Evolutionary conservation across 169 alveolate genomes (phyloP).

Genomic region (Theileria annulata): DNA sequence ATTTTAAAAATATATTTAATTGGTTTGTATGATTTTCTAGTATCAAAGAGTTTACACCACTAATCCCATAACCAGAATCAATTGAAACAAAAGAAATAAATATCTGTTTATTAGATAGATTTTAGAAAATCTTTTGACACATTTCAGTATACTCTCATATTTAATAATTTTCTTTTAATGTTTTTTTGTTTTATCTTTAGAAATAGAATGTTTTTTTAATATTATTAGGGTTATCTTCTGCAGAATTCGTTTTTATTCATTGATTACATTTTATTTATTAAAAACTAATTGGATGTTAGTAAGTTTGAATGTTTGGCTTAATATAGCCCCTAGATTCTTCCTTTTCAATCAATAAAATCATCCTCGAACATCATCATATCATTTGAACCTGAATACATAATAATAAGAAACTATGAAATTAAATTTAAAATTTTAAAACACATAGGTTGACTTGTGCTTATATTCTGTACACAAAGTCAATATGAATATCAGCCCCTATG

Average conservation of each 20-base stretch:
- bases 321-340: background rate
- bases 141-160: background rate
- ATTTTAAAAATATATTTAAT: background rate
- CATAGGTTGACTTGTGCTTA: background rate
- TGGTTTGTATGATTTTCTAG: background rate
- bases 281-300: background rate
- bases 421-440: background rate
- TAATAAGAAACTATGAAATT: background rate
- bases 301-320: background rate
- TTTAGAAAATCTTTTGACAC: background rate
- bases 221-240: background rate
- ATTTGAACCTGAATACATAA: background rate
- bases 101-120: background rate
- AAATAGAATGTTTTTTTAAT: too few species aligned
- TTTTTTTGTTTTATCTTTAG: too few species aligned
- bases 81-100: too few species aligned
- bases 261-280: background rate
- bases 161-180: too few species aligned
- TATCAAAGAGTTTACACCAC: conserved; percentile 4
- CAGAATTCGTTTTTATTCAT: background rate
- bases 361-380: background rate
- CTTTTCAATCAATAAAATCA: background rate
- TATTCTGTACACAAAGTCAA: background rate
- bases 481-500: conserved; percentile 51
- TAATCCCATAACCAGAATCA: conserved; percentile 11